A percentile compares a stretch with the other conserved stretches of the same genome.
Evolutionary conservation across 345 rosid species (phyloP).

Genomic region (Syzygium aqueum): DNA sequence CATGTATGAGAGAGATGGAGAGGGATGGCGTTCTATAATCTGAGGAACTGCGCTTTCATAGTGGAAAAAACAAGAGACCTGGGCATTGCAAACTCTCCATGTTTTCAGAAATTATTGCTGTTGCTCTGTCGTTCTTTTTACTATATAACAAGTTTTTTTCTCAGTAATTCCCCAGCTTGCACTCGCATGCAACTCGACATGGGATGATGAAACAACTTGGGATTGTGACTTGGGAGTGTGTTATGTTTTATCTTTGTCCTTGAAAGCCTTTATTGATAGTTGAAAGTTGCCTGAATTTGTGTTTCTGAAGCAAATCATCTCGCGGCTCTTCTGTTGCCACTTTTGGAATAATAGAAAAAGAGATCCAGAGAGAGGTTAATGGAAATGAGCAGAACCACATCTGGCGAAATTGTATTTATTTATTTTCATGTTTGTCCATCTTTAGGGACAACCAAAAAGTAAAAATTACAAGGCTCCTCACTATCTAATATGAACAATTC

Average conservation of each 20-base stretch:
- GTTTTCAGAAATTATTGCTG: not conserved
- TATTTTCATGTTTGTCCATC: not conserved
- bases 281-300: too few species aligned
- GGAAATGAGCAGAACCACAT: not conserved
- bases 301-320: too few species aligned
- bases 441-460: not conserved
- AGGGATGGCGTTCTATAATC: not conserved
- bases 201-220: too few species aligned
- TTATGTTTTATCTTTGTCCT: too few species aligned
- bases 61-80: not conserved
- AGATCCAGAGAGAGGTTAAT: too few species aligned
- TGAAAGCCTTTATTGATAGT: too few species aligned
- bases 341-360: too few species aligned
- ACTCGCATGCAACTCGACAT: too few species aligned
- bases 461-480: not conserved
- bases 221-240: too few species aligned
- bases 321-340: too few species aligned
- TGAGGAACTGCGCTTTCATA: not conserved
- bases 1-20: not conserved
- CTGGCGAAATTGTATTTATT: fast-evolving
- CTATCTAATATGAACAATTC: not conserved
- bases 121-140: not conserved
- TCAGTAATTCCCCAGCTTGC: too few species aligned
- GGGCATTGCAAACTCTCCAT: not conserved
- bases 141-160: too few species aligned